Percentiles rank a stretch among this genome's conserved stretches.
Conservation (phyloP, 2,329 filamentous ascomycete genomes). For the Penicillium glabrum region DNA sequence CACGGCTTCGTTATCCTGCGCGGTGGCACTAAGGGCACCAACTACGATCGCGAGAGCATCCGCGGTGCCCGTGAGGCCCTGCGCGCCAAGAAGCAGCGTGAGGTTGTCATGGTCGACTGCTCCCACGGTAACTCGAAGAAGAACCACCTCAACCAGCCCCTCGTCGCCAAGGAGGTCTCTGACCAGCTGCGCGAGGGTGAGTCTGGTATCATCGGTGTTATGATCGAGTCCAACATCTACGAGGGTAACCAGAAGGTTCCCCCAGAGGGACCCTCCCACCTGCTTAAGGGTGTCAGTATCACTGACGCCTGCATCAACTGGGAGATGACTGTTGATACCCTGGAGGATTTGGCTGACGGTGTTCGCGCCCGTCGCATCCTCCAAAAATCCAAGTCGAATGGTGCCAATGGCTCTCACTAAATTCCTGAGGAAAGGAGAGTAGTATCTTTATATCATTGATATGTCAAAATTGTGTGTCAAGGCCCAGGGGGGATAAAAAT, state of each 20-base stretch:
- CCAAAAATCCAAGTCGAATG: conserved; percentile 31
- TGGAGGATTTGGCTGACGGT: conserved; percentile 83
- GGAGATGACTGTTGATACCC: conserved; percentile 76
- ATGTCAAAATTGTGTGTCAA: conserved; percentile 3
- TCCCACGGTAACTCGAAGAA: conserved; percentile 98
- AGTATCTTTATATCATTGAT: background rate
- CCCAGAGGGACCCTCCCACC: conserved; percentile 69
- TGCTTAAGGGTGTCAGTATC: conserved; percentile 90
- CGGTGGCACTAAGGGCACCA: conserved; percentile 87
- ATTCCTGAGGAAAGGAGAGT: background rate
- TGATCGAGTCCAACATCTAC: conserved; percentile 98
- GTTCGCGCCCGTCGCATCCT: conserved; percentile 70
- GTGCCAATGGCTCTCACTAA: conserved; percentile 29
- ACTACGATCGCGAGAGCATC: conserved; percentile 86
- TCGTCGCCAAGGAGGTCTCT: conserved; percentile 77
- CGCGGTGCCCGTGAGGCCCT: conserved; percentile 75
- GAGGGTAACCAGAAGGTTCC: conserved; percentile 90
- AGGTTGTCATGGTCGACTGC: conserved; percentile 97
- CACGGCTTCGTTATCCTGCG: conserved; percentile 96
- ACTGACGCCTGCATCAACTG: conserved; percentile 96
- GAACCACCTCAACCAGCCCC: conserved; percentile 95
- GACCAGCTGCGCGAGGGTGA: conserved; percentile 88
- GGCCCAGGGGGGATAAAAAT: background rate
- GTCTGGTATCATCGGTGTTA: conserved; percentile 87
- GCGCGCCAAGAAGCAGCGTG: conserved; percentile 76